A percentile compares a stretch with the other conserved stretches of the same genome.
Conservation (phyloP, 148 eudicot genomes). For the Diospyros lotus region DNA sequence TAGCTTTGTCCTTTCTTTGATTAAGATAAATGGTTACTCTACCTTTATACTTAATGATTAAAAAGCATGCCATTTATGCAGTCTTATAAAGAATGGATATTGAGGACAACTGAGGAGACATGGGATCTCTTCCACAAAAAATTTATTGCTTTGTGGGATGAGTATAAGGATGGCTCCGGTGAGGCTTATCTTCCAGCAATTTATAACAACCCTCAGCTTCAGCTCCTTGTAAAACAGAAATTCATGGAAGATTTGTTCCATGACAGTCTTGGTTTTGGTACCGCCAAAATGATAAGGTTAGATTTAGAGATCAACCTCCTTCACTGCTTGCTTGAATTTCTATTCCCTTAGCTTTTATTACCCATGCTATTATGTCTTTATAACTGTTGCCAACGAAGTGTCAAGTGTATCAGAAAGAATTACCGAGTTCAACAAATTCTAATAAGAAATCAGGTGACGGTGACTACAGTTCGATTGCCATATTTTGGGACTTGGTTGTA, state of each 20-base stretch:
- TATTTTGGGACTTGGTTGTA: too few species aligned
- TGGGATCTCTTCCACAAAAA: conserved; percentile 77
- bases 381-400: not conserved
- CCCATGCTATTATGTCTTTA: not conserved
- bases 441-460: too few species aligned
- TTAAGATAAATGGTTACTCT: too few species aligned
- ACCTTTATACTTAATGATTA: too few species aligned
- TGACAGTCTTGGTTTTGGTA: conserved; percentile 89
- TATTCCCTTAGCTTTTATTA: not conserved
- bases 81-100: conserved; percentile 77
- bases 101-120: conserved; percentile 57
- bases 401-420: too few species aligned
- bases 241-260: conserved; percentile 70
- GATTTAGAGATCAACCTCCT: not conserved
- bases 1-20: too few species aligned
- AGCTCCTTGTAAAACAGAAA: conserved; percentile 47
- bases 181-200: conserved; percentile 89
- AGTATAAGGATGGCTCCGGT: conserved; percentile 77
- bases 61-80: conserved; percentile 18
- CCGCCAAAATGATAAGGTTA: conserved; percentile 96
- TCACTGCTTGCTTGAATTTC: not conserved
- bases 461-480: too few species aligned
- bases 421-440: too few species aligned
- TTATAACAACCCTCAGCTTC: conserved; percentile 63
- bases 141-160: conserved; percentile 76